phyloP scores from a whole-genome alignment of 495 filamentous ascomycete genomes.

The Penicillium argentinense region DNA sequence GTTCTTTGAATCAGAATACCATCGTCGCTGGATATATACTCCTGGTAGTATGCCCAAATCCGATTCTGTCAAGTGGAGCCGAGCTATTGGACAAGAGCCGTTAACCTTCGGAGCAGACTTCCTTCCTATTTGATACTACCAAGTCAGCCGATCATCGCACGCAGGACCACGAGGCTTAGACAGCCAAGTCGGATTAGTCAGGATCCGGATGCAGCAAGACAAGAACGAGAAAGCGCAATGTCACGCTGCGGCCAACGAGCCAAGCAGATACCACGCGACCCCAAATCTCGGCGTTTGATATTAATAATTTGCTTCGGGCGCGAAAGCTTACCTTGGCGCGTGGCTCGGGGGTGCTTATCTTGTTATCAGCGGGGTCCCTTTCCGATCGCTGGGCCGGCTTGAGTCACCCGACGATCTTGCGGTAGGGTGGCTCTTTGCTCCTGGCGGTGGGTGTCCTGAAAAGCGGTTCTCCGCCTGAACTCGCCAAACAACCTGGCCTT shows the following conservation, averaged over 20 bases:
- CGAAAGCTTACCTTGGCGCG: neutral
- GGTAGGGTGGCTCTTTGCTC: too few relatives aligned
- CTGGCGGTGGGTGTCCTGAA: too few relatives aligned
- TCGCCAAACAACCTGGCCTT: too few relatives aligned
- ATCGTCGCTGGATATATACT: too few relatives aligned
- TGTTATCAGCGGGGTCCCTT: constrained; percentile 2
- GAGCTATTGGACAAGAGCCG: too few relatives aligned
- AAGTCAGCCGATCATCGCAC: neutral
- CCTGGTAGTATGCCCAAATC: too few relatives aligned
- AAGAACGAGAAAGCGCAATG: neutral
- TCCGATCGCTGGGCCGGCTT: neutral
- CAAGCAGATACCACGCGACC: neutral
- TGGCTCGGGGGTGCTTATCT: too few relatives aligned
- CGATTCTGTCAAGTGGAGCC: too few relatives aligned
- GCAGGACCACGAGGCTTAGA: neutral
- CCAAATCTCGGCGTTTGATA: neutral
- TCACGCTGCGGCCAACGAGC: neutral
- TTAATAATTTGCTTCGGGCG: neutral
- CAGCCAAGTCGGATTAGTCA: too few relatives aligned
- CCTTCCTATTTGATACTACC: neutral
- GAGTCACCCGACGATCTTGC: too few relatives aligned
- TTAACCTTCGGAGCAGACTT: neutral
- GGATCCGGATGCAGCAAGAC: neutral
- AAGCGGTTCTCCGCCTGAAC: too few relatives aligned
- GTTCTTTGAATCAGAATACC: too few relatives aligned